phyloP scores from a whole-genome alignment of 179 eudicot genomes.

The Camellia oleifera region DNA sequence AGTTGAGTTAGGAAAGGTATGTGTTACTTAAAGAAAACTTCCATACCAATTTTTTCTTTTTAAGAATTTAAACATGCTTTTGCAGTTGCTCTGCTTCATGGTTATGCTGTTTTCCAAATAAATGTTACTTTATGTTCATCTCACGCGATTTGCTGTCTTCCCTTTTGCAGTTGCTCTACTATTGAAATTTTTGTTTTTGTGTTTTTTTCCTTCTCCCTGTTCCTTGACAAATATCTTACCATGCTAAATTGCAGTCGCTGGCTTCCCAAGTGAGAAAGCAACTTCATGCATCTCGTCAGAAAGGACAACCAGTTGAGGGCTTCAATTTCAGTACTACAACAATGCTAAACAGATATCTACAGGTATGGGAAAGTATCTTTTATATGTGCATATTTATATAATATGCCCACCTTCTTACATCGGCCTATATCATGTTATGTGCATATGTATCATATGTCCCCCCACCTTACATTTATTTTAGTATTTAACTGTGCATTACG shows the following conservation, averaged over 20 bases:
- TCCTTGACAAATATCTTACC: conserved; percentile 5
- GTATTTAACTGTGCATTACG: not conserved
- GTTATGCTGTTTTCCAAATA: not conserved
- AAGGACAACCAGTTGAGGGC: conserved; percentile 68
- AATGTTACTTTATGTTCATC: not conserved
- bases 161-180: not conserved
- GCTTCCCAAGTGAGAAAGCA: conserved; percentile 93
- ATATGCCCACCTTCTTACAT: not conserved
- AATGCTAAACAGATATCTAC: conserved; percentile 58
- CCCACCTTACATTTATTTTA: not conserved
- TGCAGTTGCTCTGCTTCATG: not conserved
- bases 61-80: not conserved
- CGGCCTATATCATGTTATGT: not conserved
- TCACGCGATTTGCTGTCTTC: not conserved
- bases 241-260: conserved; percentile 61
- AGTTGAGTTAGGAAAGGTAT: conserved; percentile 91
- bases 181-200: not conserved
- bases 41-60: not conserved
- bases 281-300: conserved; percentile 78
- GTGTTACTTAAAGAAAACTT: not conserved
- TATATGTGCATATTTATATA: not conserved
- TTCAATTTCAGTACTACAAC: conserved; percentile 88
- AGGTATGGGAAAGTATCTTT: conserved; percentile 44
- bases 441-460: not conserved
- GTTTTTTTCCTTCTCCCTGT: not conserved